These are phyloP conservation scores for Metarhizium brunneum DNA, from an alignment of 2,329 filamentous ascomycete genomes.

Conservation along the genomic window DNA sequence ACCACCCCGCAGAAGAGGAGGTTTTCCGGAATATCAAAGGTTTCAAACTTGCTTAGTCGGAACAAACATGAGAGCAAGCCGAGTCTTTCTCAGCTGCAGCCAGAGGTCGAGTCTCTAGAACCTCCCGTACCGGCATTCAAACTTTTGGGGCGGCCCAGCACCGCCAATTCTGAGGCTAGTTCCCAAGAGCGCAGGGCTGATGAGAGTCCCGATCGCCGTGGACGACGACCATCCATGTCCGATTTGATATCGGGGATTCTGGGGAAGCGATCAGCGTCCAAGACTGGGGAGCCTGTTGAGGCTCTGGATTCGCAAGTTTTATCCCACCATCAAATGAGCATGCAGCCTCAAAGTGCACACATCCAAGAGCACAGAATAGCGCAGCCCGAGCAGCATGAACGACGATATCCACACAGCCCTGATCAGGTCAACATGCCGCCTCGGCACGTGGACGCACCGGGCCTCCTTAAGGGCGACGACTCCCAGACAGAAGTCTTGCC, in stretches of 20 bases:
- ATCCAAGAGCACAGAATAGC: neutral
- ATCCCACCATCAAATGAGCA: neutral
- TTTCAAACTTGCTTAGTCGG: constrained; percentile 11
- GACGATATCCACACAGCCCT: neutral
- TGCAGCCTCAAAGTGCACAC: neutral
- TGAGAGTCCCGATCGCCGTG: constrained; percentile 12
- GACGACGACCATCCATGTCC: constrained; percentile 20
- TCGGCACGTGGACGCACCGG: neutral
- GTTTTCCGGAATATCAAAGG: constrained; percentile 30
- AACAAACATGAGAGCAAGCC: neutral
- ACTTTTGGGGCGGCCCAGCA: constrained; percentile 14
- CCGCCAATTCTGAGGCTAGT: constrained; percentile 10
- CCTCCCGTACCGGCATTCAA: constrained; percentile 10
- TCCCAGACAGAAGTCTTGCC: neutral
- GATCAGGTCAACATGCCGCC: neutral
- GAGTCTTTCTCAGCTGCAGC: neutral
- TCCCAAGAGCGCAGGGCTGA: constrained; percentile 8
- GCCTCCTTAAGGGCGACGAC: neutral
- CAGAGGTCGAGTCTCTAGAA: neutral
- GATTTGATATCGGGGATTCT: constrained; percentile 20
- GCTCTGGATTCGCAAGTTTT: neutral
- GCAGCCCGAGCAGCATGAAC: neutral
- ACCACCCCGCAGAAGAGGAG: constrained; percentile 29
- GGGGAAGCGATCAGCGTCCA: constrained; percentile 14
- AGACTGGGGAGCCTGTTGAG: constrained; percentile 8